These are phyloP conservation scores for Sistotremastrum suecicum DNA, from an alignment of 768 basidiomycete species.

Conservation along the genomic window DNA sequence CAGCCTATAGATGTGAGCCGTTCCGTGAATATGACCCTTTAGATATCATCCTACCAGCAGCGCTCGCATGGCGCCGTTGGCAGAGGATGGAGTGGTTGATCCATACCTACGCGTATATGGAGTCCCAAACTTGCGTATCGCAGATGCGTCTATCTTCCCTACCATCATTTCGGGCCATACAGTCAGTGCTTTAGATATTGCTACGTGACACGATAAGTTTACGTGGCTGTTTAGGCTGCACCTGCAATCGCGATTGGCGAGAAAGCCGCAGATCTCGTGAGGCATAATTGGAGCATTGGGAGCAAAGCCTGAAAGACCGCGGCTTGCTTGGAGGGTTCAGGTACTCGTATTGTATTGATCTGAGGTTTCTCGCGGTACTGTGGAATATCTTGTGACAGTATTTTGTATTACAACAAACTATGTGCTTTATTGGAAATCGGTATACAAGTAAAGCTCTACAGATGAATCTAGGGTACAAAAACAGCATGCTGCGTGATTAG, in stretches of 20 bases:
- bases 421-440: too few relatives aligned
- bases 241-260: slow-evolving; percentile 9
- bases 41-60: slow-evolving; percentile 21
- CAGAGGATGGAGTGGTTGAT: slow-evolving; percentile 29
- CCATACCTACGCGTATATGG: slow-evolving; percentile 29
- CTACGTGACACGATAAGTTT: background rate
- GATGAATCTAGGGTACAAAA: too few relatives aligned
- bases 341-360: too few relatives aligned
- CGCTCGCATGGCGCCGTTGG: slow-evolving; percentile 23
- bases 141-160: slow-evolving; percentile 33
- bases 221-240: background rate
- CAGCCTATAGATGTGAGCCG: too few relatives aligned
- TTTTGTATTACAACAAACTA: too few relatives aligned
- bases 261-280: slow-evolving; percentile 11
- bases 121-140: slow-evolving; percentile 26
- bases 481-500: too few relatives aligned
- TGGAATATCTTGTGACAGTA: too few relatives aligned
- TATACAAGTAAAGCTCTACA: too few relatives aligned
- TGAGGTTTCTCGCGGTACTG: too few relatives aligned
- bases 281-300: slow-evolving; percentile 4
- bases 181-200: slow-evolving; percentile 15
- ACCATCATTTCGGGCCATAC: slow-evolving; percentile 30
- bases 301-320: too few relatives aligned
- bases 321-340: too few relatives aligned
- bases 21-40: slow-evolving; percentile 18